These are phyloP conservation scores for Ustilago trichophora DNA, from an alignment of 1,284 basidiomycete genomes.

Conservation along the genomic window DNA sequence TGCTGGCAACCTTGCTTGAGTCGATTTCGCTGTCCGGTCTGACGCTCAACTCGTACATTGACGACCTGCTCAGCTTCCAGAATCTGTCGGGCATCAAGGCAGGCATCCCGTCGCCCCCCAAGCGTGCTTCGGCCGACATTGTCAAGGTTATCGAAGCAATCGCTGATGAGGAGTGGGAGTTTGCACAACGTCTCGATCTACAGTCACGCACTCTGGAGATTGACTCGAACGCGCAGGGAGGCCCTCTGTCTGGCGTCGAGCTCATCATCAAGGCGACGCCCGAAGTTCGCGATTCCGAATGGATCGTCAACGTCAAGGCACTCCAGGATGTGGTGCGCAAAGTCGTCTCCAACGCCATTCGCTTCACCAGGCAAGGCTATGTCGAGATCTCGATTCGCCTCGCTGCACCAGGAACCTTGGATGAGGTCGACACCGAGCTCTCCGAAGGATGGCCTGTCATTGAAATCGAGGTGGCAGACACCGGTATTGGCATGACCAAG, in stretches of 20 bases:
- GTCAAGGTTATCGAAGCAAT: constrained; percentile 45
- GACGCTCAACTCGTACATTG: constrained; percentile 53
- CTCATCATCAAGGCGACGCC: constrained; percentile 46
- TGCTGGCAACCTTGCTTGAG: constrained; percentile 46
- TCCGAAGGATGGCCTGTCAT: constrained; percentile 15
- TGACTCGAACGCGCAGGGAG: constrained; percentile 12
- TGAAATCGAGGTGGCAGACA: constrained; percentile 43
- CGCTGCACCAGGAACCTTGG: constrained; percentile 13
- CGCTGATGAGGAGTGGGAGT: constrained; percentile 50
- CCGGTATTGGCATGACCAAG: constrained; percentile 47
- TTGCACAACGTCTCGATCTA: constrained; percentile 39
- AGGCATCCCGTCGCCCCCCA: background rate
- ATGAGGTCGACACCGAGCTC: constrained; percentile 10
- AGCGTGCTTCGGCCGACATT: constrained; percentile 24
- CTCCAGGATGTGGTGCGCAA: constrained; percentile 49
- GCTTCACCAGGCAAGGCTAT: constrained; percentile 40
- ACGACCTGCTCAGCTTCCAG: constrained; percentile 58
- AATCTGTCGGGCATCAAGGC: constrained; percentile 40
- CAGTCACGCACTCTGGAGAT: constrained; percentile 25
- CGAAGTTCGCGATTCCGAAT: constrained; percentile 23
- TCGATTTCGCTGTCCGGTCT: constrained; percentile 47
- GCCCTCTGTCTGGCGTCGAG: constrained; percentile 22
- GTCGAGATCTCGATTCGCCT: constrained; percentile 39
- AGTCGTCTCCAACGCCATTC: constrained; percentile 51
- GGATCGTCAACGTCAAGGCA: constrained; percentile 26